Base-by-base conservation (phyloP, 2,329 filamentous ascomycete genomes). In the Penicillium sp. region DNA sequence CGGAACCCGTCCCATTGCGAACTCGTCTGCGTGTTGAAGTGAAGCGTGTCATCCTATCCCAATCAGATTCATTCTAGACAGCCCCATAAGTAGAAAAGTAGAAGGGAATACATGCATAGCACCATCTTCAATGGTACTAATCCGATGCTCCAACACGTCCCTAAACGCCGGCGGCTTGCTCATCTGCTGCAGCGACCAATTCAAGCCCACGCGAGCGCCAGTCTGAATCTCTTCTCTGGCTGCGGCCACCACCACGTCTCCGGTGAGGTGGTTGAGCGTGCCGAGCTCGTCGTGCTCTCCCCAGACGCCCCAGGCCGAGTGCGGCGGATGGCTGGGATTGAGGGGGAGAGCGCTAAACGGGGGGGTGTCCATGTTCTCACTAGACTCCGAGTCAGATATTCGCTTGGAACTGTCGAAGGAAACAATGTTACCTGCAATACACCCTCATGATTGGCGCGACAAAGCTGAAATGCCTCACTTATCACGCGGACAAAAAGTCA, bases 1-100 rank as follows among this genome's bases (percentile, higher is more conserved):
- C 74, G 71, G 5, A 79, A 68, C 20, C 73, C 71, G 62, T 80
- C 77, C 76, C 77, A 79, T 56, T 79, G 77, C 38, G 65, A 71
- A 28, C 69, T 70, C 51, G 67, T 70, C 60, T 80, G 77, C 3
- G 77, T 80, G 60, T 79, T 79, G 59, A 78, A 73, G 46, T 67
- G 68, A n/a, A 76, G 47, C 53, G 11, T 66, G 18, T 5, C 30
- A 2, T 35, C 18, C 46, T 45, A 7, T 11, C 16, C 35, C 33
- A 51, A 65, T 64, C 52, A 81, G 69, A 16, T 5, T 42, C 38
- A 20, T 5, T 20, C 14, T 14, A 16, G 5, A 42, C 18, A 42
- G 12, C 38, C 4, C 38, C 18, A 42, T 16, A 20, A 20, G 38
- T 28, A 28, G 47, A 81, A 76, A 26, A 79, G 74, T 61, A 76